Evolutionary conservation across 2,329 filamentous ascomycete genomes (phyloP), one percentile per base, ranked within the genome.

Genomic region (Stachybotrys chlorohalonatus): DNA sequence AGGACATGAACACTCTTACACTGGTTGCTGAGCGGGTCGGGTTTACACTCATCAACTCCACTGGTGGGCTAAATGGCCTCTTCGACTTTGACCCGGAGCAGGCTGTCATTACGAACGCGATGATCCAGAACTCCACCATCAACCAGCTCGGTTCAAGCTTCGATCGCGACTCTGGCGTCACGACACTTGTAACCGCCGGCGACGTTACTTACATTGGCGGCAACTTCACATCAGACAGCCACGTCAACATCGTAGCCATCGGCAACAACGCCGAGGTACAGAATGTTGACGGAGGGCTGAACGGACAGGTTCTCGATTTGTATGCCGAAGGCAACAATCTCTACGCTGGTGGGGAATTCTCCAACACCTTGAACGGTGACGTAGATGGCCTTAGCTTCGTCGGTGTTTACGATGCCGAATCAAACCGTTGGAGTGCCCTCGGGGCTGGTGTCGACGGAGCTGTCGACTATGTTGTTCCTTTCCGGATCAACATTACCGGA

Each of bases 21-120:
- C 75, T 97, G 59, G 94, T 99, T n/a, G 94, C 94, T 8, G 92
- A 95, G 66, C 83, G 88, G 54, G 84, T 97, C 47, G 84, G 86
- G 9, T 96, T 96, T 68, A 85, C 77, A 24, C 75, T 90, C 50
- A 79, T 86, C 60, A 85, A 84, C 59, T 87, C 87, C 3, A 89
- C 85, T 50, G 89, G 87, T 52, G 89, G 89, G 3, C 75, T 99
- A 53, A 96, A 96, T 65, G 91, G 91, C 8, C 74, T 99, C 1
- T 97, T 89, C 67, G 94, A 97, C 64, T 96, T 89, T 66, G 81
- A 95, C 62, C 89, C 92, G 0, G 63, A 67, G 6, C 59, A 69
- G 48, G 60, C 63, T 5, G 75, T 77, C 0, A 74, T 88, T 39
- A 77, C 83, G 59, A 77, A 78, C 1, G 80, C 75, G 30, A 74